These are phyloP conservation scores for Nicotiana knightiana DNA, from an alignment of 257 asterid species.

Conservation along the genomic window DNA sequence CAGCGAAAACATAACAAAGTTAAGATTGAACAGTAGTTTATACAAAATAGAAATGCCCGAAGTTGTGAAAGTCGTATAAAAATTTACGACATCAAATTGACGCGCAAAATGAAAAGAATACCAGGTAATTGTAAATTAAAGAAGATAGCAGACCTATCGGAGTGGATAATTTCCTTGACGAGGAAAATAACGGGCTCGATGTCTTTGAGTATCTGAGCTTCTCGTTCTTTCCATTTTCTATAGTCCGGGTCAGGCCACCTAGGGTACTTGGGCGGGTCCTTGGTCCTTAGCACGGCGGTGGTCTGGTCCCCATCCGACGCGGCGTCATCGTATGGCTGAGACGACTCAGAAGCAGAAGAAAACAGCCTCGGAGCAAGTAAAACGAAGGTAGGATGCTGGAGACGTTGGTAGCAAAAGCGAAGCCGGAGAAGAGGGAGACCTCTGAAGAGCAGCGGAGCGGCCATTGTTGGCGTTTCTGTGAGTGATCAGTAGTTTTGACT, in stretches of 20 bases:
- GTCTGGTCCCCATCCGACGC: constrained; percentile 8
- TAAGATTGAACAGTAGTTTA: no score
- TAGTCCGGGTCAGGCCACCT: constrained; percentile 43
- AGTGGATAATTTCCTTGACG: constrained; percentile 73
- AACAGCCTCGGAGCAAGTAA: constrained; percentile 29
- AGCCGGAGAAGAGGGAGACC: constrained; percentile 53
- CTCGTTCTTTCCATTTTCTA: constrained; percentile 63
- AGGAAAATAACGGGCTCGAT: constrained; percentile 53
- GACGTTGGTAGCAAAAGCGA: constrained; percentile 34
- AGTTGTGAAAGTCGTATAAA: no score
- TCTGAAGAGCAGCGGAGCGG: constrained; percentile 48
- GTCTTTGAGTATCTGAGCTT: constrained; percentile 59
- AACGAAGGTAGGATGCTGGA: constrained; percentile 16
- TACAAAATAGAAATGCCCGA: no score
- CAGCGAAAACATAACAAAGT: no score
- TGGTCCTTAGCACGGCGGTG: constrained; percentile 12
- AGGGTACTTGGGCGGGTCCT: constrained; percentile 30
- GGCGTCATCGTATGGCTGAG: constrained; percentile 21
- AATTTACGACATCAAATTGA: no score
- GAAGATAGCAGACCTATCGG: constrained; percentile 35
- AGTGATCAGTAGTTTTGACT: background rate
- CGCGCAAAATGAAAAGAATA: no score
- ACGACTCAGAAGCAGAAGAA: constrained; percentile 30
- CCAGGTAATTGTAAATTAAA: background rate
- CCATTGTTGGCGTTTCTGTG: constrained; percentile 35